phyloP scores from a whole-genome alignment of 179 eudicot species.

The Silene vulgaris region DNA sequence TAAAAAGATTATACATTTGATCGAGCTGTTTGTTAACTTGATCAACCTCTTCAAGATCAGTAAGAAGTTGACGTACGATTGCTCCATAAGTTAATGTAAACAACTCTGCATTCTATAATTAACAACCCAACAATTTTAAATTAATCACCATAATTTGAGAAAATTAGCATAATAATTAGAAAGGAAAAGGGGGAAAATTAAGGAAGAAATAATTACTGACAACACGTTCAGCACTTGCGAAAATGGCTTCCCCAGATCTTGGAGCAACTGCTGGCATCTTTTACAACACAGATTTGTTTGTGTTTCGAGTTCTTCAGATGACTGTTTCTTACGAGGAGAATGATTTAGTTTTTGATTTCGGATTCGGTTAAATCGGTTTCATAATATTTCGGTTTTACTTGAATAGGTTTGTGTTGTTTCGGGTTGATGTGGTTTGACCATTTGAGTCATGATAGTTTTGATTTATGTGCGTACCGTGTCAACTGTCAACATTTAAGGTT shows the following conservation, averaged over 20 bases:
- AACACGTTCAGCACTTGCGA: slow-evolving; percentile 71
- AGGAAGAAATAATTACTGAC: slow-evolving; percentile 31
- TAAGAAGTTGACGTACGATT: slow-evolving; percentile 79
- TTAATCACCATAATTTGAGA: not conserved
- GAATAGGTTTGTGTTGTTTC: too few relatives aligned
- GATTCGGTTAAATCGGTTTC: too few relatives aligned
- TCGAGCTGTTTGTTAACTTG: slow-evolving; percentile 99
- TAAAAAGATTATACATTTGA: slow-evolving; percentile 47
- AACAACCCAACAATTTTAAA: not conserved
- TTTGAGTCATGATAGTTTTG: too few relatives aligned
- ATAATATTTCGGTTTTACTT: too few relatives aligned
- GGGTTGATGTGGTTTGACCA: too few relatives aligned
- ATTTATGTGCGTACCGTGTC: too few relatives aligned
- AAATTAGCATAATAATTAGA: too few relatives aligned
- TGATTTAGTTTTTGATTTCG: too few relatives aligned
- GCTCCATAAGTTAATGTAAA: slow-evolving; percentile 96
- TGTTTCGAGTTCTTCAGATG: not conserved
- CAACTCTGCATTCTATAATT: slow-evolving; percentile 72
- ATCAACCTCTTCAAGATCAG: slow-evolving; percentile 97
- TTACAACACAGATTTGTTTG: not conserved
- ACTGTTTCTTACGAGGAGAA: too few relatives aligned
- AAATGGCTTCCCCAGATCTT: slow-evolving; percentile 83
- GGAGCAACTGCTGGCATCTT: slow-evolving; percentile 66
- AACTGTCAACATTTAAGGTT: too few relatives aligned
- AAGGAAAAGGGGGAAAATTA: not conserved